phyloP scores from a whole-genome alignment of 1,139 yeast genomes.

The Groenewaldozyma sp. region DNA sequence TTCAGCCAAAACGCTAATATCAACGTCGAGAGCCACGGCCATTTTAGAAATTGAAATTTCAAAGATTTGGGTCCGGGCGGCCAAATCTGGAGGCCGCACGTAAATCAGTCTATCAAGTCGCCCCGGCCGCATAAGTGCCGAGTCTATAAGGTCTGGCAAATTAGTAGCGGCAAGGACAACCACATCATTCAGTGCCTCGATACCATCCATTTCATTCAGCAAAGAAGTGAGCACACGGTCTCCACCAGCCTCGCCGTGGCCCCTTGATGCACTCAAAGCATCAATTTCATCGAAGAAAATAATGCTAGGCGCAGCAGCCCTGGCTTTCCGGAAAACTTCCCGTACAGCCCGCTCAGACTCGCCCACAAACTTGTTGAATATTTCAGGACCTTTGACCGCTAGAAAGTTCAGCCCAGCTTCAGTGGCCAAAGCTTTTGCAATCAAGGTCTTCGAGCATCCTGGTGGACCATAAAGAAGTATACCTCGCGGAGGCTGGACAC shows the following conservation, averaged over 20 bases:
- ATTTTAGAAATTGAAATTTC: constrained; percentile 56
- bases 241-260: constrained; percentile 58
- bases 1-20: constrained; percentile 44
- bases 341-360: constrained; percentile 85
- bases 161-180: constrained; percentile 93
- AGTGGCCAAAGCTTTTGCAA: constrained; percentile 91
- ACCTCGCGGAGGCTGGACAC: constrained; percentile 88
- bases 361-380: constrained; percentile 89
- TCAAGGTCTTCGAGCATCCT: constrained; percentile 96
- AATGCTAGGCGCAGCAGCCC: constrained; percentile 89
- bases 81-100: constrained; percentile 81
- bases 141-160: constrained; percentile 84
- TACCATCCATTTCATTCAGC: constrained; percentile 91
- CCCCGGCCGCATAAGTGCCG: constrained; percentile 90
- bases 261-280: constrained; percentile 74
- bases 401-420: constrained; percentile 88
- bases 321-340: constrained; percentile 82
- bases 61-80: constrained; percentile 70
- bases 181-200: constrained; percentile 87
- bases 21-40: constrained; percentile 35
- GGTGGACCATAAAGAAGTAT: constrained; percentile 93
- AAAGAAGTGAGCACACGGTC: constrained; percentile 82
- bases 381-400: constrained; percentile 94
- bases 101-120: constrained; percentile 86
- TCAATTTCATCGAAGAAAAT: constrained; percentile 94